These are phyloP conservation scores for Multifurca ochricompacta DNA, from an alignment of 768 basidiomycete genomes.

Conservation along the genomic window DNA sequence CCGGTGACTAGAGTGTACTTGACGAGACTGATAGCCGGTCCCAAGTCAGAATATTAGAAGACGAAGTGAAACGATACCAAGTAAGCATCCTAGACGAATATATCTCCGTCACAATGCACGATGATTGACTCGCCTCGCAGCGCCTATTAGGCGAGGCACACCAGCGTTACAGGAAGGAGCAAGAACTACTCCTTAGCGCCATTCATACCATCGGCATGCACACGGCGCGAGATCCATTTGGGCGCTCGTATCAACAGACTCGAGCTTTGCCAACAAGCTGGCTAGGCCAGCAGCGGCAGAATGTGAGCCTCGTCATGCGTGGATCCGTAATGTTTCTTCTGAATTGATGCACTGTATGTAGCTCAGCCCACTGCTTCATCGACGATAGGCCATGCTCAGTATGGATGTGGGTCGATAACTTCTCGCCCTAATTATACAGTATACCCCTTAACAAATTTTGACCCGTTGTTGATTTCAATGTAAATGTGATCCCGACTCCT, in stretches of 20 bases:
- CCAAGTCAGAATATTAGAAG: slow-evolving; percentile 57
- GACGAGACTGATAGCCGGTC: slow-evolving; percentile 67
- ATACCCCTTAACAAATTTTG: too few species aligned
- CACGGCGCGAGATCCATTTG: slow-evolving; percentile 14
- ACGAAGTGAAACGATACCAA: slow-evolving; percentile 33
- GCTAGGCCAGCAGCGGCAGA: slow-evolving; percentile 22
- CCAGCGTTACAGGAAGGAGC: slow-evolving; percentile 19
- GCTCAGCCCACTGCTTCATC: slow-evolving; percentile 16
- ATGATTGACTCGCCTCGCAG: slow-evolving; percentile 1
- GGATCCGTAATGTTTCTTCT: background rate
- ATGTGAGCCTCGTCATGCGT: slow-evolving; percentile 3
- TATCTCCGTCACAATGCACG: background rate
- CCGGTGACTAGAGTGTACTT: slow-evolving; percentile 39
- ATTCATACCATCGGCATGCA: slow-evolving; percentile 17
- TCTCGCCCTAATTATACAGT: background rate
- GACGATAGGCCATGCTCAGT: background rate
- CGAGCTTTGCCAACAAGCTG: slow-evolving; percentile 14
- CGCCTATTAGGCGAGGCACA: slow-evolving; percentile 18
- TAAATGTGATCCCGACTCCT: too few species aligned
- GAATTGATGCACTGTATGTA: background rate
- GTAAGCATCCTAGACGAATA: slow-evolving; percentile 24
- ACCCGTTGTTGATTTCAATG: too few species aligned
- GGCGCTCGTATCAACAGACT: slow-evolving; percentile 8
- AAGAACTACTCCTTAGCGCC: slow-evolving; percentile 19
- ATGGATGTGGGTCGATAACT: background rate